Evolutionary conservation across 768 basidiomycete species (phyloP), one percentile per base, ranked within the genome.

Genomic region (Russula olivacea): DNA sequence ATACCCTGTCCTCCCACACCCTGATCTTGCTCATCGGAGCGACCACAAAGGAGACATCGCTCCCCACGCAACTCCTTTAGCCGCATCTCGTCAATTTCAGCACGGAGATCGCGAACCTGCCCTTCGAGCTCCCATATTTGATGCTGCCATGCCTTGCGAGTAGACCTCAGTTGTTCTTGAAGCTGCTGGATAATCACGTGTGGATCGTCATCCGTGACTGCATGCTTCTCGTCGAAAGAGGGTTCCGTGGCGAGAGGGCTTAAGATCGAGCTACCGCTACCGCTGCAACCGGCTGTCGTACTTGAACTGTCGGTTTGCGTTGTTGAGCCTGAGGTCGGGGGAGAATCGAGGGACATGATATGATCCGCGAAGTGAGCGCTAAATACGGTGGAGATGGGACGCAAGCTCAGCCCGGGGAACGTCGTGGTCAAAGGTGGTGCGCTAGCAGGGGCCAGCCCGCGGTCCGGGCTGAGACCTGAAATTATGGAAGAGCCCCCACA

Each of bases 321-420:
- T 11, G 34, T 34, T 36, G 36, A n/a, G n/a, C n/a, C n/a, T n/a
- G n/a, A 36, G 40, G 80, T 79, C 19, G 74, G 70, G 10, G 76
- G 74, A 6, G 73, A 68, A 34, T 63, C 68, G 4, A 66, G 36
- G 49, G 67, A 67, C 55, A 72, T 61, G 19, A 81, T 72, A 61
- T 78, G 73, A 28, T 78, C 78, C 10, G 80, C 77, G 68, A 91
- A 88, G 30, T 88, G 83, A 11, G 83, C 76, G 69, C 87, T 87
- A 72, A 93, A 93, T 48, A 86, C 76, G 1, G 85, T 83, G 23
- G 91, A 92, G 19, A 91, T 78, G 3, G 90, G 90, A 17, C 91
- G 82, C 56, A 93, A 74, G 68, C 82, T 84, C 52, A 93, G 78
- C 3, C 81, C 76, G 12, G 86, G 79, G 69, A 91, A 92, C 56